A percentile compares a stretch with the other conserved stretches of the same genome.
Conservation (phyloP, 371 early-diverging fungal genomes). For the Coemansia sp. region DNA sequence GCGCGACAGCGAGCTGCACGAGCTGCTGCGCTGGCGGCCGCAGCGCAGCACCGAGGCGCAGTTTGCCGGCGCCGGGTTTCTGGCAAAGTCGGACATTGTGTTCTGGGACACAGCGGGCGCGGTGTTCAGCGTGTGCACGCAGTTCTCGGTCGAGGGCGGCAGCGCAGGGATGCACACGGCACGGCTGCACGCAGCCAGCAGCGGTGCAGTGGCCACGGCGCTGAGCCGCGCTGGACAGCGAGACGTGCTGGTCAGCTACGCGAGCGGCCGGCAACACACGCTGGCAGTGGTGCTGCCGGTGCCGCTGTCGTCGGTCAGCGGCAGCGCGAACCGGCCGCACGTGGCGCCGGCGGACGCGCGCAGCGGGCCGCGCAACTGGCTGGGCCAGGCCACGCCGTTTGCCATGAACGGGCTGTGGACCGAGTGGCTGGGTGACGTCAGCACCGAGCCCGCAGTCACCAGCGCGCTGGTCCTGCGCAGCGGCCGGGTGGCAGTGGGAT, state of each 20-base stretch:
- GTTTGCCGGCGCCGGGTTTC: conserved; percentile 39
- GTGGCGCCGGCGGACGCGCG: conserved; percentile 12
- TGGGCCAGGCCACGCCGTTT: conserved; percentile 22
- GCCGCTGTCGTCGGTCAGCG: conserved; percentile 41
- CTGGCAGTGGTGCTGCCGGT: conserved; percentile 30
- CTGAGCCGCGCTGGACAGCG: not conserved
- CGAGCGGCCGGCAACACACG: conserved; percentile 26
- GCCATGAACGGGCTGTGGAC: conserved; percentile 28
- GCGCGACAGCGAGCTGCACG: conserved; percentile 35
- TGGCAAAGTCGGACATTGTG: conserved; percentile 30
- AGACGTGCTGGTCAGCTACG: conserved; percentile 23
- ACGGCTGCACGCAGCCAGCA: conserved; percentile 19
- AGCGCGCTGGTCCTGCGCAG: conserved; percentile 15
- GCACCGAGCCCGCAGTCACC: conserved; percentile 7
- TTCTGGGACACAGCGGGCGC: conserved; percentile 46
- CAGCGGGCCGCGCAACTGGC: conserved; percentile 26
- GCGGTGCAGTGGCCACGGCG: conserved; percentile 2
- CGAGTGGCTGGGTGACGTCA: conserved; percentile 17
- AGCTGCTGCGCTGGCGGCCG: conserved; percentile 40
- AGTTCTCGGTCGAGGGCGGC: conserved; percentile 40
- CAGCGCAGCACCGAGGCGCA: conserved; percentile 18
- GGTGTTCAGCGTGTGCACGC: conserved; percentile 41
- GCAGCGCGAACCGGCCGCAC: conserved; percentile 44
- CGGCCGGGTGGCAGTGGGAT: conserved; percentile 28
- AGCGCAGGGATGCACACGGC: conserved; percentile 45